Conservation (phyloP, 495 filamentous ascomycete genomes). For the Rusavskia elegans region DNA sequence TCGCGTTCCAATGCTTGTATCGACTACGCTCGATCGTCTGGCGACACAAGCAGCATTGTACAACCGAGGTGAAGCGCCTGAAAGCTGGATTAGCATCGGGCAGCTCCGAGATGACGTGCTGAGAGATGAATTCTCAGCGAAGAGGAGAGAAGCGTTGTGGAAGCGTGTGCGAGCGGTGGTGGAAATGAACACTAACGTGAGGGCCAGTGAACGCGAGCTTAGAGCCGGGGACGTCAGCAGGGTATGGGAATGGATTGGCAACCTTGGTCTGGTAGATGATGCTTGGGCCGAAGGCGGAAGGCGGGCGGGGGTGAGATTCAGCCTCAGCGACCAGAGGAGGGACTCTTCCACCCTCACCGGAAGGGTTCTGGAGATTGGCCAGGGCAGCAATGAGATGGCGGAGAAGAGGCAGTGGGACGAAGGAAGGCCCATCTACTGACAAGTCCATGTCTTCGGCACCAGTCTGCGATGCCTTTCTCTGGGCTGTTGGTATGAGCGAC, state of each 20-base stretch:
- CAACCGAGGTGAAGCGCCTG: constrained; percentile 44
- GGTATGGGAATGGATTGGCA: constrained; percentile 94
- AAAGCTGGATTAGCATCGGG: constrained; percentile 68
- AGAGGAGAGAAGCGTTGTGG: constrained; percentile 65
- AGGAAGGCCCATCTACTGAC: constrained; percentile 47
- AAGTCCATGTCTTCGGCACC: neutral
- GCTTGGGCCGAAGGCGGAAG: constrained; percentile 6
- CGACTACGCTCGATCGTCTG: constrained; percentile 65
- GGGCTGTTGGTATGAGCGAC: neutral
- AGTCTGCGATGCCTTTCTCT: neutral
- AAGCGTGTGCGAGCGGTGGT: constrained; percentile 64
- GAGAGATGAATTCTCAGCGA: constrained; percentile 59
- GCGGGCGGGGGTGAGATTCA: constrained; percentile 18
- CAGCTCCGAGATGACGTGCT: constrained; percentile 88
- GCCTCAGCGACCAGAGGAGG: constrained; percentile 36
- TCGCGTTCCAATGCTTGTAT: constrained; percentile 63
- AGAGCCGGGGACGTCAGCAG: constrained; percentile 72
- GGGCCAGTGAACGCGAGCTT: constrained; percentile 68
- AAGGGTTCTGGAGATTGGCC: constrained; percentile 45
- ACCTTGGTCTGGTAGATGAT: constrained; percentile 25
- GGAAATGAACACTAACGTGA: constrained; percentile 84
- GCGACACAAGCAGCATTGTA: constrained; percentile 66
- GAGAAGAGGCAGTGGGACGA: constrained; percentile 43
- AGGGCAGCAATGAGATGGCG: constrained; percentile 7
- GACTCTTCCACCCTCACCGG: constrained; percentile 49